phyloP scores from a whole-genome alignment of 2,329 filamentous ascomycete genomes.

The Chrysoporthe austroafricana region DNA sequence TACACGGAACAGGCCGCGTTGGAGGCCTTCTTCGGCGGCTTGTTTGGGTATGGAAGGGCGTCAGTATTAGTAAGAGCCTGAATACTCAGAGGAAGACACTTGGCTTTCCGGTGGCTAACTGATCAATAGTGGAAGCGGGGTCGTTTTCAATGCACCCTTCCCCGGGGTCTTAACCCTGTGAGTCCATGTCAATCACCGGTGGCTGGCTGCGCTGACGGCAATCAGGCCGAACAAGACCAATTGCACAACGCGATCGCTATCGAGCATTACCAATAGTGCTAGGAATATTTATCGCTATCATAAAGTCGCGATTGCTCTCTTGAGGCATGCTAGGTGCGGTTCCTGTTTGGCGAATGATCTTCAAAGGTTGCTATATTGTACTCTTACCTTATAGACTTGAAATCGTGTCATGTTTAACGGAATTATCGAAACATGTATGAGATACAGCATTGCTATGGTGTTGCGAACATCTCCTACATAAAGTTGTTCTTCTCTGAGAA shows the following conservation, averaged over 20 bases:
- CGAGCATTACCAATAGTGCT: constrained; percentile 7
- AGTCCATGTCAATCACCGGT: neutral
- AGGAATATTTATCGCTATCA: neutral
- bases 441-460: too few species aligned
- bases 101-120: neutral
- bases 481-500: too few species aligned
- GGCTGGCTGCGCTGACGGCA: neutral
- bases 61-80: constrained; percentile 16
- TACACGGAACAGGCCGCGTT: constrained; percentile 20
- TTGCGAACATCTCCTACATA: too few species aligned
- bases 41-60: constrained; percentile 20
- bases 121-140: constrained; percentile 20
- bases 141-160: constrained; percentile 18
- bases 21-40: constrained; percentile 8
- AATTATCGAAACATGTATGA: too few species aligned
- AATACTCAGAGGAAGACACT: neutral
- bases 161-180: constrained; percentile 6
- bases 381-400: too few species aligned
- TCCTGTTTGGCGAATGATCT: too few species aligned
- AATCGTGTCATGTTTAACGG: too few species aligned
- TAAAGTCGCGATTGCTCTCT: neutral
- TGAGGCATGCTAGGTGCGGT: too few species aligned
- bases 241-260: neutral
- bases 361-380: too few species aligned
- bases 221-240: constrained; percentile 11